Conservation (phyloP, 345 rosid genomes). For the Syzygium oleosum region DNA sequence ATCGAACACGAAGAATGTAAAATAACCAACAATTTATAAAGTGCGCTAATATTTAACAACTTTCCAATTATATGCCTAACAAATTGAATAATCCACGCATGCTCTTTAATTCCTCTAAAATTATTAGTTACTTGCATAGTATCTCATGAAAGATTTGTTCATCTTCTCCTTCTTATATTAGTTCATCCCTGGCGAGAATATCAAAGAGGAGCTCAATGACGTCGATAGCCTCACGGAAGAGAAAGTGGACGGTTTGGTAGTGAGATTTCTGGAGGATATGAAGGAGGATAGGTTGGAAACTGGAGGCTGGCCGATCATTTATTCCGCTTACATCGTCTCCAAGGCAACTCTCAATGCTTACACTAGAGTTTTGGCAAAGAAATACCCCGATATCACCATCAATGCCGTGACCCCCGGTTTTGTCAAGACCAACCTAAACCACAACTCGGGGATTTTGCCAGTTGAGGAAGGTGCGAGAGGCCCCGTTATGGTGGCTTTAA, state of each 20-base stretch:
- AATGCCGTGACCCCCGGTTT: conserved; percentile 3
- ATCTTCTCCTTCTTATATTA: not conserved
- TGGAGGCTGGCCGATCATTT: conserved; percentile 8
- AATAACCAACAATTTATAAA: no score
- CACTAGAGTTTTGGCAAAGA: not conserved
- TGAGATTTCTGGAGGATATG: conserved; percentile 4
- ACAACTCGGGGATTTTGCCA: not conserved
- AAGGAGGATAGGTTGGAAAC: conserved; percentile 2
- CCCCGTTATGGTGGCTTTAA: not conserved
- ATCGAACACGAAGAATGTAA: no score
- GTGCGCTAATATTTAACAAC: no score
- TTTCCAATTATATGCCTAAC: no score
- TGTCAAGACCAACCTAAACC: not conserved
- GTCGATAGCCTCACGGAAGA: conserved; percentile 3
- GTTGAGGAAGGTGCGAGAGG: not conserved
- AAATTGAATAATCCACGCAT: no score
- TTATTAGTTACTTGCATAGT: not conserved
- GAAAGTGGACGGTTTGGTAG: conserved; percentile 12
- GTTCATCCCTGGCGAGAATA: not conserved
- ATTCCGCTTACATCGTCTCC: not conserved
- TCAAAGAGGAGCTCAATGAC: not conserved
- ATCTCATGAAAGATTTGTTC: not conserved
- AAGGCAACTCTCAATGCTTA: conserved; percentile 1
- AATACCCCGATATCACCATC: not conserved
- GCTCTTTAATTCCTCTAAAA: no score